phyloP scores from a whole-genome alignment of 2,329 filamentous ascomycete species.

The Pseudocercospora macadamiae region DNA sequence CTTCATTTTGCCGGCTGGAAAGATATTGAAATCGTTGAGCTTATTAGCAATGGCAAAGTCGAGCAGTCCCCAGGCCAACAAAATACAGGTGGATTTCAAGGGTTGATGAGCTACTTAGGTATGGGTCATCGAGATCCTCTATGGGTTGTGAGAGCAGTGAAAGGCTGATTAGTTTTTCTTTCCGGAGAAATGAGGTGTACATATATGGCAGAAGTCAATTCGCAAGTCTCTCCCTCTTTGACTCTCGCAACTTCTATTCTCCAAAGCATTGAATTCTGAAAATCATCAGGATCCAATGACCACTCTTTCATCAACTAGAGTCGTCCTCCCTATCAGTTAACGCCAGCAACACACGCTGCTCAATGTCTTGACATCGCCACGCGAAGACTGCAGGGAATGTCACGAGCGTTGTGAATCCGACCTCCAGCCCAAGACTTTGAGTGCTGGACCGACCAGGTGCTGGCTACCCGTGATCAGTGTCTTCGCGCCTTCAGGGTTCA shows the following conservation, averaged over 20 bases:
- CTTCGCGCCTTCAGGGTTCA: constrained; percentile 6
- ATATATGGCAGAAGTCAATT: too few species aligned
- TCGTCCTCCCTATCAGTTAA: too few species aligned
- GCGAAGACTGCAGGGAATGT: not conserved
- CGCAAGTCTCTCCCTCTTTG: too few species aligned
- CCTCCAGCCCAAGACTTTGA: constrained; percentile 16
- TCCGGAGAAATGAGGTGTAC: too few species aligned
- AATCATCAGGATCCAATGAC: too few species aligned
- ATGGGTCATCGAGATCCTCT: constrained; percentile 46
- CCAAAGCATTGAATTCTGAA: too few species aligned
- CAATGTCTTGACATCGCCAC: too few species aligned
- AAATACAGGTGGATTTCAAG: constrained; percentile 29
- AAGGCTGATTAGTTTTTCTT: too few species aligned
- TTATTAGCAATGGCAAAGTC: constrained; percentile 47
- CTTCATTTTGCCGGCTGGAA: constrained; percentile 56
- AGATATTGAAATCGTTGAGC: constrained; percentile 56
- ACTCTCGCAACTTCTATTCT: too few species aligned
- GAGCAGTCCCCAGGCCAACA: constrained; percentile 15
- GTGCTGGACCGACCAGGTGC: constrained; percentile 23
- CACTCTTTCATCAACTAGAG: too few species aligned
- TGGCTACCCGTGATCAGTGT: constrained; percentile 27
- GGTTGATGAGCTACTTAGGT: constrained; percentile 38
- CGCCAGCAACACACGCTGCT: too few species aligned
- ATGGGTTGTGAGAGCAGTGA: constrained; percentile 48
- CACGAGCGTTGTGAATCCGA: not conserved